Evolutionary conservation across 768 basidiomycete species (phyloP), one percentile per base, ranked within the genome.

Genomic region (Agrocybe pediades): DNA sequence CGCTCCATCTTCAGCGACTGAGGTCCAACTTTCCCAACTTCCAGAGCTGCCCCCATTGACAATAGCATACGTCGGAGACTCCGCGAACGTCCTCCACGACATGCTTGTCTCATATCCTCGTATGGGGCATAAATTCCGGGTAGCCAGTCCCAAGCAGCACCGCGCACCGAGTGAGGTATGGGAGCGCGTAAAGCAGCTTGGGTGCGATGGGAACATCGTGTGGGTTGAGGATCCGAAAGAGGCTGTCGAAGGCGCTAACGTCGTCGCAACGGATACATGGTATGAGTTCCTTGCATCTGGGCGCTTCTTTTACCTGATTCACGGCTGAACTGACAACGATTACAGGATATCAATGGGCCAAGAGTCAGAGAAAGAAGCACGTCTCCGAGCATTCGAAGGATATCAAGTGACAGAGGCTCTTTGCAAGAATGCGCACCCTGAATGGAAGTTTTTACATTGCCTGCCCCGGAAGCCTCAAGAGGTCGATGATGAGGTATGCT

Each of bases 241-340:
- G 66, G 97, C 97, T 0, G 90, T 98, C 7, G 69, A 86, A 3
- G 87, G 85, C 41, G 97, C 97, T 6, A 92, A 98, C 64, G 84
- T 98, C n/a, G 90, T 98, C 43, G 83, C 97, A 9, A 99, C 97
- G 2, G 97, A 99, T 69, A 99, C 97, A 3, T 99, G 96, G 94
- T 92, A 55, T 52, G 79, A 30, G 33, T 11, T 11, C 13, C 67
- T 42, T 44, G 11, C 23, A 6, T 54, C 26, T n/a, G 46, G 36
- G 30, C 15, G n/a, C 45, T 9, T 24, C n/a, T 7, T 27, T 16
- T 21, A 36, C 16, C 42, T 41, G 40, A 13, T n/a, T 27, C 33
- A n/a, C n/a, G n/a, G n/a, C n/a, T n/a, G n/a, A n/a, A n/a, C n/a
- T n/a, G n/a, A n/a, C n/a, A n/a, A n/a, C n/a, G n/a, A n/a, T 2